Percentiles rank a stretch among this genome's conserved stretches.
Conservation (phyloP, 495 filamentous ascomycete genomes). For the Xylaria intraflava region DNA sequence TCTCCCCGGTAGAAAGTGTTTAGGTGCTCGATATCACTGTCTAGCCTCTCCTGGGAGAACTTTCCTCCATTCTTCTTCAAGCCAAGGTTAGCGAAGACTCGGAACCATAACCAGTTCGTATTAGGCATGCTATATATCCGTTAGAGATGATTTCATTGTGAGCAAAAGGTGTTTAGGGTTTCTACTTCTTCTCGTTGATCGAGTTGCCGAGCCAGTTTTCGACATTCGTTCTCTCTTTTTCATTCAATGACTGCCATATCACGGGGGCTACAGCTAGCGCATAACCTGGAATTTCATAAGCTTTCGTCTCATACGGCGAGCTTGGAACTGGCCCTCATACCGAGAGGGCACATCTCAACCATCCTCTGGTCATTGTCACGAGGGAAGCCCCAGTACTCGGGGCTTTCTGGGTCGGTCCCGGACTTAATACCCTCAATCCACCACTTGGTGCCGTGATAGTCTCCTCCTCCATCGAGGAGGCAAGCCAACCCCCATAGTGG, state of each 20-base stretch:
- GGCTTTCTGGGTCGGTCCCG: slow-evolving; percentile 57
- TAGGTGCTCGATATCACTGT: slow-evolving; percentile 67
- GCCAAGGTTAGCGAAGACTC: slow-evolving; percentile 75
- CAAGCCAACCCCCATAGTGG: slow-evolving; percentile 70
- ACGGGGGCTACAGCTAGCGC: slow-evolving; percentile 56
- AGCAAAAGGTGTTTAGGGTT: neutral
- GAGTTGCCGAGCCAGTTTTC: slow-evolving; percentile 60
- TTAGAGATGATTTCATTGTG: slow-evolving; percentile 4
- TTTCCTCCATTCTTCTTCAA: slow-evolving; percentile 62
- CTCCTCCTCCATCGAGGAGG: slow-evolving; percentile 56
- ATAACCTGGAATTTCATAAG: slow-evolving; percentile 31
- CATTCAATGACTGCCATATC: slow-evolving; percentile 61
- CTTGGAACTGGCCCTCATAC: slow-evolving; percentile 11
- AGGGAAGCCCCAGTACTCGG: slow-evolving; percentile 69
- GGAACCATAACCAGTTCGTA: slow-evolving; percentile 69
- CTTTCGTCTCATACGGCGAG: neutral
- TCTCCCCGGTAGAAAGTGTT: slow-evolving; percentile 73
- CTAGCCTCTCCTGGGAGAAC: slow-evolving; percentile 58
- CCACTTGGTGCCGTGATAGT: slow-evolving; percentile 54
- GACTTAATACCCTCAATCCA: slow-evolving; percentile 62
- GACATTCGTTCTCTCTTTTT: slow-evolving; percentile 53
- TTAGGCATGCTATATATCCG: slow-evolving; percentile 43
- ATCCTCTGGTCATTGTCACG: slow-evolving; percentile 73
- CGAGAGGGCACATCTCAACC: slow-evolving; percentile 75
- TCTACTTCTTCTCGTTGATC: slow-evolving; percentile 65